Base-by-base conservation (phyloP, 2,329 filamentous ascomycete genomes). In the Epichloe coenophiala region DNA sequence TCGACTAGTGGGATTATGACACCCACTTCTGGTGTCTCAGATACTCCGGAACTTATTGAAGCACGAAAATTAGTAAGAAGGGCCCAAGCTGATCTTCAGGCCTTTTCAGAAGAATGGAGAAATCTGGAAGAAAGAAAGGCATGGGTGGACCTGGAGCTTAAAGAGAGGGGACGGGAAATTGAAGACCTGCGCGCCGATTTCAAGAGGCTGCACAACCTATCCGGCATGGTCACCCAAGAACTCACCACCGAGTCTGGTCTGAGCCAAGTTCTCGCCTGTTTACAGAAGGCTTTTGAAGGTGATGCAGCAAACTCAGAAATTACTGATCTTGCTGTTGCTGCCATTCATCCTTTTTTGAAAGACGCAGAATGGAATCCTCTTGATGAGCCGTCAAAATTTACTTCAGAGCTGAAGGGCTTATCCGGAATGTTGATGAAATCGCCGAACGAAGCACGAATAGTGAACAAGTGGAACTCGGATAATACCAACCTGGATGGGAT, bases 91-190 rank as follows among this genome's bases (percentile, higher is more conserved):
- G 91, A 97, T 57, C 71, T 97, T 5, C 80, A 89, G 60, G 87
- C 88, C 0, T 95, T 95, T 63, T 87, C 90, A 0, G 89, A 95
- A 55, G 88, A 95, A 59, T 97, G 90, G 86, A 88, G 88, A 64
- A 84, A 81, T 17, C 69, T 97, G 42, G 80, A 86, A 53, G 89
- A 95, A 60, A 77, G 86, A 45, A 93, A 90, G 63, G 80, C 84
- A 0, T 93, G 82, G 66, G 76, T 89, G 8, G 83, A 88, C 50
- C 71, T 87, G 59, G 85, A 93, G 58, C 76, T 91, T 45, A 73
- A 80, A 17, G 83, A 90, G 56, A 74, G 85, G 48, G 75, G 81
- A 48, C 76, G 84, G 51, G 85, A 90, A 56, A 70, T 88, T 51
- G 81, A 85, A 27, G 78, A 83, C 54, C 68, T 85, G 45, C 76